Base-by-base conservation (phyloP, 129 eudicot species). In the Kitagawia praeruptora region DNA sequence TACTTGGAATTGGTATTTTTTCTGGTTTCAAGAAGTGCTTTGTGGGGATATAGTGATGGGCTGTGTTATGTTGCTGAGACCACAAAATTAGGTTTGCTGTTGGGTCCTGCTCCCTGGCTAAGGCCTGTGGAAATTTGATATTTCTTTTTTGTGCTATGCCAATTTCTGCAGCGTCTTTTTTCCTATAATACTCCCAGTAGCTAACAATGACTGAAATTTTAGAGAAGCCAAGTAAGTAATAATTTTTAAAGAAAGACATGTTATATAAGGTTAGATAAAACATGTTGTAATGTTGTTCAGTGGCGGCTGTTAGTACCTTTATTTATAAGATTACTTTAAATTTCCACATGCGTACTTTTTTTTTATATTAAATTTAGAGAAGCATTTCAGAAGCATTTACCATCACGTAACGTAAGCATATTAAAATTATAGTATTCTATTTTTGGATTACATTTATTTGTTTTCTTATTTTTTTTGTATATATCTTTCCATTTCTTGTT, bases 401-500 rank as follows among this genome's bases (percentile, higher is more conserved):
- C n/a, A 8, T 70, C 46, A 34, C 8, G 21, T 41, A 23, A 34
- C 8, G 21, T 41, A 23, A 27, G 31, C 77, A 45, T 46, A 74
- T 45, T n/a, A 46, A 27, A 42, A 25, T 18, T 46, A n/a, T 6
- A 4, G n/a, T 40, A 25, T 27, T 46, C 77, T 74, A 9, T 44
- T 46, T 11, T 46, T 5, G 23, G 38, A 7, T n/a, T 48, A 70
- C 66, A 37, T 39, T 38, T 37, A 6, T 38, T 21, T 34, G 11
- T 44, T 45, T 19, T 44, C 21, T 25, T 19, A 25, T 49, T 15
- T 16, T 2, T 49, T 49, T 4, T 49, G 41, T 9, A 44, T 58
- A 37, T 27, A 31, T 48, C 25, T 37, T 12, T 69, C 25, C 49
- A 11, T 28, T 14, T 73, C 75, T 75, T 81, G 19, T 46, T 88